phyloP scores from a whole-genome alignment of 345 rosid genomes.

The Syzygium jambos region DNA sequence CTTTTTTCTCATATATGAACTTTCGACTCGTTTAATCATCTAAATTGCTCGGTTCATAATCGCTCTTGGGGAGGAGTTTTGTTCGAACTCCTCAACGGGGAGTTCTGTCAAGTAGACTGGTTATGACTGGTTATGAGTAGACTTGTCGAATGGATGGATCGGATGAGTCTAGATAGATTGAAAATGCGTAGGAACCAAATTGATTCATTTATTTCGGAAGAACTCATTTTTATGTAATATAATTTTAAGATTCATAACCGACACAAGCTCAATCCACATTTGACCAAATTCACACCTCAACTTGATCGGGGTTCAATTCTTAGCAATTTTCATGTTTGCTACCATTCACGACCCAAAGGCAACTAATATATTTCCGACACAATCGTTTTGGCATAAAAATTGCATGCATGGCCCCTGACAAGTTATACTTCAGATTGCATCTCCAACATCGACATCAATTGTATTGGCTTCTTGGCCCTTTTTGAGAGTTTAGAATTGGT shows the following conservation, averaged over 20 bases:
- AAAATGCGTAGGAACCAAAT: neutral
- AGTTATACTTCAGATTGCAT: neutral
- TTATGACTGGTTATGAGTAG: neutral
- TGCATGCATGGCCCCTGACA: neutral
- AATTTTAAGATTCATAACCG: neutral
- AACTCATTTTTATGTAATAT: neutral
- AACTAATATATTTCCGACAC: rapidly evolving
- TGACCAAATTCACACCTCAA: neutral
- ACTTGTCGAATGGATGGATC: neutral
- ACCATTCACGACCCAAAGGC: no score
- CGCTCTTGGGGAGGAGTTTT: neutral
- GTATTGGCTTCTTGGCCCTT: no score
- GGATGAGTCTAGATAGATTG: neutral
- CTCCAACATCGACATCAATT: neutral
- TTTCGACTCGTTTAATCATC: neutral
- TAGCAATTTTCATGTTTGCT: neutral
- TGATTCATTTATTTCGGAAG: neutral
- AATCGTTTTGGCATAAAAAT: rapidly evolving
- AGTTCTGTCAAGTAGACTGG: no score
- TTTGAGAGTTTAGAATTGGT: no score
- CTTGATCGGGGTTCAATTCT: neutral
- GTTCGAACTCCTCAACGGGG: neutral
- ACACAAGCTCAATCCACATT: rapidly evolving
- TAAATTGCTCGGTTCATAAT: neutral
- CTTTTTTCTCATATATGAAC: neutral